These are phyloP conservation scores for Citrus inodora DNA, from an alignment of 345 rosid species.

Conservation along the genomic window DNA sequence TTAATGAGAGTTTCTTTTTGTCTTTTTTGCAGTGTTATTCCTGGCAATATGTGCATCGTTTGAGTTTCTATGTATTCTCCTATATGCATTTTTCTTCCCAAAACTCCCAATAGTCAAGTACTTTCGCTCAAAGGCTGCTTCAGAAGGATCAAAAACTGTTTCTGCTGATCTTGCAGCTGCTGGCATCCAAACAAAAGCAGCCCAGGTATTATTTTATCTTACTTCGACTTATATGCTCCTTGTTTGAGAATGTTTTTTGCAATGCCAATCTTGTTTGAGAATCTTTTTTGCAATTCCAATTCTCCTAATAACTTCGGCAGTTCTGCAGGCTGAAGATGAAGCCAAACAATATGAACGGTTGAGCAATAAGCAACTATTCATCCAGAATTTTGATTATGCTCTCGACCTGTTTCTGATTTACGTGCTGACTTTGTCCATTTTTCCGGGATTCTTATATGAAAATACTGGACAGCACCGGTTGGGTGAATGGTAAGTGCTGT, in stretches of 20 bases:
- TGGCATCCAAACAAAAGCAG: slow-evolving; percentile 50
- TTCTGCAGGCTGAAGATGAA: slow-evolving; percentile 39
- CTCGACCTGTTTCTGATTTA: slow-evolving; percentile 60
- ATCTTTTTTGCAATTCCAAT: no score
- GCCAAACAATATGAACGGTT: slow-evolving; percentile 38
- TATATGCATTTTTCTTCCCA: slow-evolving; percentile 64
- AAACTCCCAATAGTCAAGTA: slow-evolving; percentile 78
- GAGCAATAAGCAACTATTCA: slow-evolving; percentile 51
- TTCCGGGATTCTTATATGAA: slow-evolving; percentile 84
- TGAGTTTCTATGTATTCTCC: slow-evolving; percentile 61
- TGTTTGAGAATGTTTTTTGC: background rate
- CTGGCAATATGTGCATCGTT: slow-evolving; percentile 62
- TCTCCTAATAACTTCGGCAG: background rate
- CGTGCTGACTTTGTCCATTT: slow-evolving; percentile 67
- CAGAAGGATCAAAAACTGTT: slow-evolving; percentile 87
- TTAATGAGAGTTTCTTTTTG: background rate
- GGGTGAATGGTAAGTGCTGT: slow-evolving; percentile 49
- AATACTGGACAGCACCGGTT: slow-evolving; percentile 67
- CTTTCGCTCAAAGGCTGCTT: slow-evolving; percentile 79
- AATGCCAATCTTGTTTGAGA: no score
- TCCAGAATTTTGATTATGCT: slow-evolving; percentile 61
- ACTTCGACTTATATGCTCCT: background rate
- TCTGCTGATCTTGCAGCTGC: slow-evolving; percentile 81
- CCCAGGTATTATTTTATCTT: slow-evolving; percentile 4
- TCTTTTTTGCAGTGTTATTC: slow-evolving; percentile 56